phyloP scores from a whole-genome alignment of 129 eudicot species.

The Saussurea involucrata region DNA sequence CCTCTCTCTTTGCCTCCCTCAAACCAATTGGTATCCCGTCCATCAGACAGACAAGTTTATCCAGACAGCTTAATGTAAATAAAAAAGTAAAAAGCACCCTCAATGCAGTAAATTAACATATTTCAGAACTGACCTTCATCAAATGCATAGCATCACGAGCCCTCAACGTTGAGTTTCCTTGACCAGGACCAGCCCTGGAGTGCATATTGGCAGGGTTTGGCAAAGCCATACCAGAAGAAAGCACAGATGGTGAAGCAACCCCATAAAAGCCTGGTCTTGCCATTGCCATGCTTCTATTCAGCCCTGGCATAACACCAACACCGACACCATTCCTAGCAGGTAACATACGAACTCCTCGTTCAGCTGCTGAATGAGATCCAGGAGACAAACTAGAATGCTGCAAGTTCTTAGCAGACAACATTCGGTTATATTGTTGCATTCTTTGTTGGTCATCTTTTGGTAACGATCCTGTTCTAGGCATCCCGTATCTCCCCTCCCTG shows the following conservation, averaged over 20 bases:
- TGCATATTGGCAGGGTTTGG: slow-evolving; percentile 43
- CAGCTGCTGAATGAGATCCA: slow-evolving; percentile 52
- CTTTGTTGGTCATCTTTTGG: slow-evolving; percentile 74
- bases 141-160: slow-evolving; percentile 61
- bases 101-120: neutral
- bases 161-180: slow-evolving; percentile 51
- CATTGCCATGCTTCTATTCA: slow-evolving; percentile 48
- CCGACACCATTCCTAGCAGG: slow-evolving; percentile 55
- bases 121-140: slow-evolving; percentile 47
- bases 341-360: slow-evolving; percentile 52
- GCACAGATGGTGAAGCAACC: slow-evolving; percentile 47
- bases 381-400: slow-evolving; percentile 44
- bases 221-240: slow-evolving; percentile 19
- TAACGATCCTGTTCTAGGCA: slow-evolving; percentile 53
- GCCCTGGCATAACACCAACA: slow-evolving; percentile 38
- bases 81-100: no score
- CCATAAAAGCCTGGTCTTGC: slow-evolving; percentile 69
- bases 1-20: no score
- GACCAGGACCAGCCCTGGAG: slow-evolving; percentile 49
- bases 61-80: no score
- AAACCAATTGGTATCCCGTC: no score
- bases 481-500: slow-evolving; percentile 62
- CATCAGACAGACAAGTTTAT: no score
- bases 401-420: slow-evolving; percentile 52
- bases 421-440: slow-evolving; percentile 55